Percentiles rank a stretch among this genome's conserved stretches.
Evolutionary conservation across 768 basidiomycete species (phyloP).

Genomic region (Naematelia aurantialba): DNA sequence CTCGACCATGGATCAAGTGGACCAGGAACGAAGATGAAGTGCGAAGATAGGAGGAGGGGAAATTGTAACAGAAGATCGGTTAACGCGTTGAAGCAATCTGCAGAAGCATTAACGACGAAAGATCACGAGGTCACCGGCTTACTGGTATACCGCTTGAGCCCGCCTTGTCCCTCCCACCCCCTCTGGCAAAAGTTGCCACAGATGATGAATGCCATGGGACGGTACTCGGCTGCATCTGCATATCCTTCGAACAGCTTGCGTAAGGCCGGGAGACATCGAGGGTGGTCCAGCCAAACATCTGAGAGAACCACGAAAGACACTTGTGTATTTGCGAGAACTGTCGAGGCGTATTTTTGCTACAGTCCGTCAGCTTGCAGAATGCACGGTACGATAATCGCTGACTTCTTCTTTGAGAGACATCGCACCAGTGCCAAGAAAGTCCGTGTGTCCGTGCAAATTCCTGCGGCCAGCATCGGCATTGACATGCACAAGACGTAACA

Average conservation of each 20-base stretch:
- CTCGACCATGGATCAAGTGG: slow-evolving; percentile 81
- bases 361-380: not conserved
- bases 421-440: slow-evolving; percentile 92
- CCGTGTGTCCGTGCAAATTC: slow-evolving; percentile 91
- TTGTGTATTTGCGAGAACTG: slow-evolving; percentile 53
- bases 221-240: slow-evolving; percentile 76
- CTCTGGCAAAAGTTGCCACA: slow-evolving; percentile 93
- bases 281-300: slow-evolving; percentile 91
- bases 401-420: slow-evolving; percentile 90
- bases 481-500: slow-evolving; percentile 5
- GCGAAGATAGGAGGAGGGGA: slow-evolving; percentile 72
- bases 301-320: slow-evolving; percentile 89
- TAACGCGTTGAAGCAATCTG: slow-evolving; percentile 66
- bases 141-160: slow-evolving; percentile 81
- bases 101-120: not conserved
- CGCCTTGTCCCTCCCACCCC: slow-evolving; percentile 72
- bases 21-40: slow-evolving; percentile 92
- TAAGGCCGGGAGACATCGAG: slow-evolving; percentile 72
- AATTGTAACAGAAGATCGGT: slow-evolving; percentile 81
- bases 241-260: slow-evolving; percentile 72
- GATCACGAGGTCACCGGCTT: slow-evolving; percentile 13
- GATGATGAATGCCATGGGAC: slow-evolving; percentile 82
- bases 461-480: slow-evolving; percentile 51
- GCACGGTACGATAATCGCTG: slow-evolving; percentile 34
- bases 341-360: slow-evolving; percentile 48